A percentile compares a stretch with the other conserved stretches of the same genome.
Evolutionary conservation across 2,329 filamentous ascomycete species (phyloP).

Genomic region (Coleophoma cylindrospora): DNA sequence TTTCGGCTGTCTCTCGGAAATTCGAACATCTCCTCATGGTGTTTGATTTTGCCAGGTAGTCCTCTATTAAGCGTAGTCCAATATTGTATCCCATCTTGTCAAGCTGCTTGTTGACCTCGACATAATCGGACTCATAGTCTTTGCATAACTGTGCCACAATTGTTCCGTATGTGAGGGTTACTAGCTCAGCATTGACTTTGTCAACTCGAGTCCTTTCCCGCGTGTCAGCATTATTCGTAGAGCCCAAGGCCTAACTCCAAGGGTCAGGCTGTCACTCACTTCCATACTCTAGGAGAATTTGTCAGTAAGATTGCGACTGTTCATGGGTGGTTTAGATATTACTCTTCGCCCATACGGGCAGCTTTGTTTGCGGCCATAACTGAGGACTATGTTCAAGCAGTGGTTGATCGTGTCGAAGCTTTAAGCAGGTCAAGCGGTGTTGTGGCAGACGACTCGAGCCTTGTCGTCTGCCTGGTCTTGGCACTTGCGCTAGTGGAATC

Average conservation of each 20-base stretch:
- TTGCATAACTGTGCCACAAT: conserved; percentile 95
- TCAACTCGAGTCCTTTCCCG: conserved; percentile 77
- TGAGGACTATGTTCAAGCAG: neutral
- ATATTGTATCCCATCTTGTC: conserved; percentile 99
- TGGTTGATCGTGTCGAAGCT: no score
- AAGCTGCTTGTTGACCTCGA: conserved; percentile 93
- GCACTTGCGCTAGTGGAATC: neutral
- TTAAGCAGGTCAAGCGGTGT: no score
- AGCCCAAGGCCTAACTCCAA: no score
- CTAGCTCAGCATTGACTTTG: conserved; percentile 96
- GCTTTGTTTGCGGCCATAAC: conserved; percentile 58
- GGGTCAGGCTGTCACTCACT: conserved; percentile 22
- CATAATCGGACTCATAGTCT: conserved; percentile 91
- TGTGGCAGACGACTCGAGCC: neutral
- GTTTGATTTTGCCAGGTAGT: conserved; percentile 94
- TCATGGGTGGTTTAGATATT: conserved; percentile 28
- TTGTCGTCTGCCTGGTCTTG: neutral
- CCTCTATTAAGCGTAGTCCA: conserved; percentile 89
- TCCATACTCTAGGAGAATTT: conserved; percentile 26
- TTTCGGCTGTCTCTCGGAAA: conserved; percentile 93
- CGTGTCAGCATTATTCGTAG: neutral
- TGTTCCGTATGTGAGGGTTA: conserved; percentile 95
- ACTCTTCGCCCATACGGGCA: conserved; percentile 71
- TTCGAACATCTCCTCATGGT: conserved; percentile 84
- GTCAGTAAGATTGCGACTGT: conserved; percentile 15